These are phyloP conservation scores for Ganoderma multipileum DNA, from an alignment of 1,284 basidiomycete genomes.

Conservation along the genomic window DNA sequence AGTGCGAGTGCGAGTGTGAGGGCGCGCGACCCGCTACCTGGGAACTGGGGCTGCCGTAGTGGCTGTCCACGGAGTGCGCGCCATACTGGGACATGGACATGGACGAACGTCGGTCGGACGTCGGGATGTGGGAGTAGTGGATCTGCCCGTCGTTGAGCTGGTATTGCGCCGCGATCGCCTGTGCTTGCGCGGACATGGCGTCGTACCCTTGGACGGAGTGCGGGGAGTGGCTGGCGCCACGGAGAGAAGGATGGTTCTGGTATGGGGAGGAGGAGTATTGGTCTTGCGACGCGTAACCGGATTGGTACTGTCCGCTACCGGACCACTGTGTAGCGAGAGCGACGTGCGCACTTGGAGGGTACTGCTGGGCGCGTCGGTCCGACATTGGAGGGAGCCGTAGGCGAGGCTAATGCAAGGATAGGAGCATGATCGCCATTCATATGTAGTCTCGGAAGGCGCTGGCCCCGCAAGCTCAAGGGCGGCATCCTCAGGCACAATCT, in stretches of 20 bases:
- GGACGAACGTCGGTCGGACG: conserved; percentile 34
- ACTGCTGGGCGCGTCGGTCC: conserved; percentile 41
- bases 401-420: conserved; percentile 34
- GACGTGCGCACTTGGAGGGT: conserved; percentile 35
- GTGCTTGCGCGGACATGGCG: conserved; percentile 31
- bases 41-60: conserved; percentile 30
- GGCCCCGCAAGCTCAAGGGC: conserved; percentile 17
- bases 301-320: conserved; percentile 34
- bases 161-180: conserved; percentile 33
- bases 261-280: conserved; percentile 38
- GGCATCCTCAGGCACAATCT: conserved; percentile 40
- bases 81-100: conserved; percentile 35
- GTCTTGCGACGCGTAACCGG: conserved; percentile 36
- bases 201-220: conserved; percentile 35
- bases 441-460: conserved; percentile 41
- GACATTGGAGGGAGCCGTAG: conserved; percentile 36
- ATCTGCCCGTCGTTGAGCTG: conserved; percentile 31
- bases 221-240: conserved; percentile 28
- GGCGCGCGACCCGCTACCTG: conserved; percentile 21
- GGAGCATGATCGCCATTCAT: conserved; percentile 37
- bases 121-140: conserved; percentile 37
- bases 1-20: conserved; percentile 24
- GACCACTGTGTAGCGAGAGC: conserved; percentile 39
- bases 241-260: conserved; percentile 35
- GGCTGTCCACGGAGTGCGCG: conserved; percentile 33